phyloP scores from a whole-genome alignment of 345 rosid genomes.

The Euphorbia pulcherrima region DNA sequence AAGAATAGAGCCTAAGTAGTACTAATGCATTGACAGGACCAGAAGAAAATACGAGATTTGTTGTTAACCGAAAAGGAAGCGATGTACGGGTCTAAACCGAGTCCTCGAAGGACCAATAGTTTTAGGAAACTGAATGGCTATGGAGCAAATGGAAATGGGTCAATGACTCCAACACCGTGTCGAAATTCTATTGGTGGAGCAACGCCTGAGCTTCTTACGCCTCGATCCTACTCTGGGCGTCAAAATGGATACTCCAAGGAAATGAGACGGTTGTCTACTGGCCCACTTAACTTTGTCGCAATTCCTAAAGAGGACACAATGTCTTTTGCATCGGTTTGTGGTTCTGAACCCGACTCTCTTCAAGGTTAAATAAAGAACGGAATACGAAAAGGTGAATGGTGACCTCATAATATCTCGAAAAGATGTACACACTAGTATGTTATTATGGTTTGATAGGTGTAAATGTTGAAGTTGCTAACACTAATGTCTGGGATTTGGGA shows the following conservation, averaged over 20 bases:
- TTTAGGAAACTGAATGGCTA: conserved; percentile 75
- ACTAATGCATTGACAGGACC: conserved; percentile 76
- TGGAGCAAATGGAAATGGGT: conserved; percentile 77
- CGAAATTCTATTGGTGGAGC: conserved; percentile 63
- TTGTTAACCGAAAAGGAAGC: conserved; percentile 77
- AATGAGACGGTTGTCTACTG: conserved; percentile 72
- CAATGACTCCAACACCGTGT: conserved; percentile 81
- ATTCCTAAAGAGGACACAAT: conserved; percentile 83
- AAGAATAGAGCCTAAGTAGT: too few relatives aligned
- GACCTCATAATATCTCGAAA: conserved; percentile 41
- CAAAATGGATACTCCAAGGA: conserved; percentile 84
- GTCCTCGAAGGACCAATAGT: conserved; percentile 82
- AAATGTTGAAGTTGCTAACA: conserved; percentile 25
- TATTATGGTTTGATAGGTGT: conserved; percentile 29
- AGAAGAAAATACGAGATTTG: conserved; percentile 94
- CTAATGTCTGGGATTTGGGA: conserved; percentile 9
- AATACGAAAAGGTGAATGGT: conserved; percentile 25
- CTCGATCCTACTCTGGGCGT: conserved; percentile 87
- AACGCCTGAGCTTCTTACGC: conserved; percentile 83
- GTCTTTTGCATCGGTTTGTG: conserved; percentile 78
- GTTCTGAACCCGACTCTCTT: conserved; percentile 79
- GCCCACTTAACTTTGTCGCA: conserved; percentile 78
- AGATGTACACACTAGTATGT: conserved; percentile 37
- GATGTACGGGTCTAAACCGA: conserved; percentile 87
- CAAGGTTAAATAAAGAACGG: conserved; percentile 39